A percentile compares a stretch with the other conserved stretches of the same genome.
Evolutionary conservation across 345 rosid genomes (phyloP).

Genomic region (Brassica napus): DNA sequence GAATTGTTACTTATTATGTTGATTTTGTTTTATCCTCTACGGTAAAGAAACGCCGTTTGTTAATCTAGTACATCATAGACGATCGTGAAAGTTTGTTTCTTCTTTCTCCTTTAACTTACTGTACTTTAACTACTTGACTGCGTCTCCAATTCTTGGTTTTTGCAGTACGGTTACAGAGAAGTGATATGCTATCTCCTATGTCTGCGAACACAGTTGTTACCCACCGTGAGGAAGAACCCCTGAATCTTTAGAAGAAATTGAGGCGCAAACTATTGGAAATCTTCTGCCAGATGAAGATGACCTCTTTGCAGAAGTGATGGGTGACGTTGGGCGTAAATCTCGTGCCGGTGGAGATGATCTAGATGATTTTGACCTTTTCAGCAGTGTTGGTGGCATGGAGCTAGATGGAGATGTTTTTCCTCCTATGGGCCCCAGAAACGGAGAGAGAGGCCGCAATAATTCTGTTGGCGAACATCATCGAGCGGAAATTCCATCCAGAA

Average conservation of each 20-base stretch:
- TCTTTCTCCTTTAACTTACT: constrained; percentile 7
- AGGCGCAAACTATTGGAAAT: constrained; percentile 86
- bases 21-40: background rate
- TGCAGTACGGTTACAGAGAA: constrained; percentile 65
- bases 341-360: constrained; percentile 60
- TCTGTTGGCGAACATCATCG: constrained; percentile 57
- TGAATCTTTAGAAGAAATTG: constrained; percentile 78
- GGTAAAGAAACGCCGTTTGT: background rate
- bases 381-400: constrained; percentile 95
- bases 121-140: background rate
- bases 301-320: constrained; percentile 78
- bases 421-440: constrained; percentile 41
- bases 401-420: constrained; percentile 67
- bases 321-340: constrained; percentile 51
- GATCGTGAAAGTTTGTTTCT: background rate
- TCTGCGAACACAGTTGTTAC: constrained; percentile 49
- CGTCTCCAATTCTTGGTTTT: constrained; percentile 12
- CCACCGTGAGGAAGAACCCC: constrained; percentile 60
- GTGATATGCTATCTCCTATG: constrained; percentile 47
- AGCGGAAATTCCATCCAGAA: constrained; percentile 78
- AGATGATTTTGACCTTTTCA: constrained; percentile 85
- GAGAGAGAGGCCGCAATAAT: constrained; percentile 50
- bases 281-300: constrained; percentile 96
- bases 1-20: background rate
- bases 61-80: background rate